Evolutionary conservation across 805 yeast genomes (phyloP).

Genomic region (Pichia kluyveri): DNA sequence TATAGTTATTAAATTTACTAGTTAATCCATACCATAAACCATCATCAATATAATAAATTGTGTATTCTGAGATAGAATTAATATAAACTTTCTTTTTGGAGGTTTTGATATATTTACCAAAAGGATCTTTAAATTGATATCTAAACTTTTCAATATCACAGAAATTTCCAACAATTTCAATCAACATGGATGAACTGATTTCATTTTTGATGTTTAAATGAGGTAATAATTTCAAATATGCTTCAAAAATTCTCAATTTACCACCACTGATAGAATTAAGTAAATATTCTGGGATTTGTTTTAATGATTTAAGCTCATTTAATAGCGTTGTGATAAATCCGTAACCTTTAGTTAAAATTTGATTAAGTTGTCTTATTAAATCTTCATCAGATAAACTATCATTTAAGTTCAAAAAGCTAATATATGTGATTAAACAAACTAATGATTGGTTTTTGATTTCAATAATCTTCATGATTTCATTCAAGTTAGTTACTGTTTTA

Average conservation of each 20-base stretch:
- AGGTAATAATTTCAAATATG: constrained; percentile 26
- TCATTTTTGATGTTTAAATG: constrained; percentile 24
- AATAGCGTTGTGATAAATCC: constrained; percentile 20
- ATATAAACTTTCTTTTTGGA: constrained; percentile 9
- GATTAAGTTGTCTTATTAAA: constrained; percentile 23
- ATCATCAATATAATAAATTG: constrained; percentile 29
- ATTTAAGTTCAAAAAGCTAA: constrained; percentile 39
- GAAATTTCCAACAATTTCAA: constrained; percentile 27
- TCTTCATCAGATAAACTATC: constrained; percentile 27
- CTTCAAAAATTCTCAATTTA: constrained; percentile 24
- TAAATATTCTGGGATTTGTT: constrained; percentile 13
- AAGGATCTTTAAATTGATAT: constrained; percentile 4
- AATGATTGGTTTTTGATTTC: constrained; percentile 53
- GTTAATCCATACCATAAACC: constrained; percentile 35
- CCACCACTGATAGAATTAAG: constrained; percentile 20
- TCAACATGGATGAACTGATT: constrained; percentile 23
- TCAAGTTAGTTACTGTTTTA: constrained; percentile 24
- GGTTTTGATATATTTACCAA: constrained; percentile 3
- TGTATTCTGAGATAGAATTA: constrained; percentile 15
- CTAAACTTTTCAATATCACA: constrained; percentile 15
- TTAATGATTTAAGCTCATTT: constrained; percentile 13
- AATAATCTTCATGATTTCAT: constrained; percentile 28
- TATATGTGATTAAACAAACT: constrained; percentile 46
- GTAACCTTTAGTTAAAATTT: constrained; percentile 24
- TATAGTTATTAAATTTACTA: constrained; percentile 28